Evolutionary conservation across 257 asterid genomes (phyloP).

Genomic region (Buddleja alternifolia): DNA sequence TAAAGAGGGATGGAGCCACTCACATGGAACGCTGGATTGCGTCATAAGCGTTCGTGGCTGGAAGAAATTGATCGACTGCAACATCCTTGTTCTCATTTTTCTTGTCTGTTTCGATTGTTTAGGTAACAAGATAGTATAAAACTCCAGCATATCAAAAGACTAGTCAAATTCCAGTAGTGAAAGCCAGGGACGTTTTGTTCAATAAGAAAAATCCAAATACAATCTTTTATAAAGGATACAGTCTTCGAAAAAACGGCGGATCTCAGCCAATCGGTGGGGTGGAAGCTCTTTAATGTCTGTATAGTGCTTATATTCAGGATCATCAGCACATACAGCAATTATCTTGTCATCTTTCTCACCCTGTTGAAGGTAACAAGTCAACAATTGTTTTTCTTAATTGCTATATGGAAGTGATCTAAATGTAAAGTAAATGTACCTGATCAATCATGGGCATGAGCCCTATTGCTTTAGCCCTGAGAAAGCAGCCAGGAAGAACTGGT

Average conservation of each 20-base stretch:
- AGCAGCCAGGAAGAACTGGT: constrained; percentile 93
- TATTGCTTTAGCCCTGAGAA: constrained; percentile 95
- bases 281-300: constrained; percentile 90
- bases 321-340: constrained; percentile 96
- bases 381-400: background rate
- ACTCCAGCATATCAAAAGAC: background rate
- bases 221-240: constrained; percentile 62
- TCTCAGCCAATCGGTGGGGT: constrained; percentile 90
- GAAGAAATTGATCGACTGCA: constrained; percentile 79
- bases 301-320: constrained; percentile 84
- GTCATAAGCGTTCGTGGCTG: constrained; percentile 68
- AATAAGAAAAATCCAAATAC: background rate
- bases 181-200: background rate
- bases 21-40: constrained; percentile 87
- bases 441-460: constrained; percentile 99
- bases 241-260: constrained; percentile 91
- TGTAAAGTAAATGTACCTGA: constrained; percentile 53
- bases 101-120: constrained; percentile 61
- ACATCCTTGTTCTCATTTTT: constrained; percentile 96
- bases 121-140: constrained; percentile 33
- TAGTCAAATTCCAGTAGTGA: background rate
- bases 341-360: constrained; percentile 97
- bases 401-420: constrained; percentile 2
- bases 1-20: constrained; percentile 35
- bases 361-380: constrained; percentile 41